Percentiles rank a stretch among this genome's conserved stretches.
phyloP scores from a whole-genome alignment of 768 basidiomycete genomes.

The Leccinellum albellum region DNA sequence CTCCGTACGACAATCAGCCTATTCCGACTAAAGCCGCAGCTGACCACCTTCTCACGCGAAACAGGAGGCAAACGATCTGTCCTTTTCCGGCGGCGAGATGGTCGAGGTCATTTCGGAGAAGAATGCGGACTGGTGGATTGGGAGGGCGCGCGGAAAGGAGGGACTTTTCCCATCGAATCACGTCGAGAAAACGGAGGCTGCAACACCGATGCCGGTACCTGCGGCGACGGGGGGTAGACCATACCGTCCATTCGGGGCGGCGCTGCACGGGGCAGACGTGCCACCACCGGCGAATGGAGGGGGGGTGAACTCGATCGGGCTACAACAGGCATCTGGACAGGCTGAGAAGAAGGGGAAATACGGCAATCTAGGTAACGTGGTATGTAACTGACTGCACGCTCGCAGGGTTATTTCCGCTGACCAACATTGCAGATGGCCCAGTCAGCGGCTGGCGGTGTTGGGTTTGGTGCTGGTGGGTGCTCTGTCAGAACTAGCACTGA shows the following conservation, averaged over 20 bases:
- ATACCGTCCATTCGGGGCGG: slow-evolving; percentile 39
- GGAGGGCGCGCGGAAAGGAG: slow-evolving; percentile 55
- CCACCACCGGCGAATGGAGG: slow-evolving; percentile 29
- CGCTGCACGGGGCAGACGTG: slow-evolving; percentile 31
- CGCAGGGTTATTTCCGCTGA: slow-evolving; percentile 18
- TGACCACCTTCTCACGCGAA: slow-evolving; percentile 6
- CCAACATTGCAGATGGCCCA: slow-evolving; percentile 44
- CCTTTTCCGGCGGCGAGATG: slow-evolving; percentile 70
- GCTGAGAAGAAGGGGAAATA: slow-evolving; percentile 55
- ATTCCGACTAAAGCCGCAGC: neutral
- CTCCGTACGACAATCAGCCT: slow-evolving; percentile 32
- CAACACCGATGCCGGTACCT: neutral
- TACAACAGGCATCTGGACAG: slow-evolving; percentile 27
- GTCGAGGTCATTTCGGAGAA: slow-evolving; percentile 78
- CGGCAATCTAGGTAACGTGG: slow-evolving; percentile 56
- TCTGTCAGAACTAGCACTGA: neutral
- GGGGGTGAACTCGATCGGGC: slow-evolving; percentile 29
- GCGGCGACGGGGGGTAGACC: slow-evolving; percentile 4
- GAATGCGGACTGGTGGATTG: slow-evolving; percentile 88
- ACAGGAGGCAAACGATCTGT: slow-evolving; percentile 77
- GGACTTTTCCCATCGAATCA: slow-evolving; percentile 79
- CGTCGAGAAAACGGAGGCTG: slow-evolving; percentile 52
- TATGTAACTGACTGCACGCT: slow-evolving; percentile 24
- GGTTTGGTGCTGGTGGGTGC: slow-evolving; percentile 67
- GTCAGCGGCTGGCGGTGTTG: slow-evolving; percentile 66